Evolutionary conservation across 106 monocot genomes (phyloP), one percentile per base, ranked within the genome.

Genomic region (Acorus gramineus): DNA sequence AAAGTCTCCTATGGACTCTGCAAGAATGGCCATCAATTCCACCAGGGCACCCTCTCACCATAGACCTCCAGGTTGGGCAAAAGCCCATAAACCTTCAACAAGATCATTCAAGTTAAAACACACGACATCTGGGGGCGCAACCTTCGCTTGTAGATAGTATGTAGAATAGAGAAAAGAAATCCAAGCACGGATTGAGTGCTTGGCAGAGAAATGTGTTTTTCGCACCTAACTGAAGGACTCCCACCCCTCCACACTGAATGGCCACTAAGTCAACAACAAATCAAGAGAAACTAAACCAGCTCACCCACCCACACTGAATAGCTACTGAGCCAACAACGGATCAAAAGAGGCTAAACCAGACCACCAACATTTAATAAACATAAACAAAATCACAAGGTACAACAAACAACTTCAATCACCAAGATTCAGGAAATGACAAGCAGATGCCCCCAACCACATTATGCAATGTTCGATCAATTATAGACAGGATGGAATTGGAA

Each of bases 51-150:
- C 96, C 77, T 86, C 83, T 71, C 89, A 85, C 83, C 85, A 79
- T 61, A 80, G 83, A 80, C 84, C 85, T 88, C 88, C 91, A 76
- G 78, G 85, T 80, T 86, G 86, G 89, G 81, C 54, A 82, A 71
- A 87, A 76, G 60, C 90, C 87, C 85, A 73, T 76, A 70, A 90
- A 95, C 95, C 95, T 95, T 95, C 95, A 90, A 95, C 77, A 89
- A 95, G 82, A 87, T 87, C 74, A 81, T 86, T 80, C 66, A 77
- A 83, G 92, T 98, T 89, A 98, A 87, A 74, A 87, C 68, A 78
- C 66, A 76, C 67, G 74, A 71, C 68, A 62, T 81, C 72, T 77
- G 57, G 72, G 57, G 28, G 60, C 69, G 76, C 69, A 84, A 75
- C 74, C 63, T 81, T 76, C 70, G 78, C 46, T 59, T 47, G 62